Percentiles rank a stretch among this genome's conserved stretches.
Evolutionary conservation across 805 yeast genomes (phyloP).

Genomic region (Schwanniomyces pseudopolymorphus): DNA sequence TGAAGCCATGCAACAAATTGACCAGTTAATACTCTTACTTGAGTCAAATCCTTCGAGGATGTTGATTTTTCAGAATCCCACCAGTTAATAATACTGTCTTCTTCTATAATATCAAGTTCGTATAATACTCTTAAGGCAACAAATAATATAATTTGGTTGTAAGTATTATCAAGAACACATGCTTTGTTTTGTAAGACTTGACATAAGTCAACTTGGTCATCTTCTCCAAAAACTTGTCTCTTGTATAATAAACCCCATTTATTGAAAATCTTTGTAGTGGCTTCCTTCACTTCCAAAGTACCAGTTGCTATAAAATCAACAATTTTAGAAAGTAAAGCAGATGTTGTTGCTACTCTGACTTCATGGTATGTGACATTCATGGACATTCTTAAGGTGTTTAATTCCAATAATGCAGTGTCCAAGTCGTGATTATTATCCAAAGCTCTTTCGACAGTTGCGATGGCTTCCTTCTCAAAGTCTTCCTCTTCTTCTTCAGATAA

Average conservation of each 20-base stretch:
- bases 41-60: conserved; percentile 41
- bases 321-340: conserved; percentile 68
- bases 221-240: conserved; percentile 80
- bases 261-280: conserved; percentile 69
- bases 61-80: conserved; percentile 53
- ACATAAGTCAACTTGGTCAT: conserved; percentile 76
- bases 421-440: conserved; percentile 88
- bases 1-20: conserved; percentile 87
- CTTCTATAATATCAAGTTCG: conserved; percentile 80
- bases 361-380: conserved; percentile 95
- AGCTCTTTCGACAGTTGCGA: conserved; percentile 89
- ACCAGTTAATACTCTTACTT: conserved; percentile 55
- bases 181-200: conserved; percentile 48
- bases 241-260: conserved; percentile 81
- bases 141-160: conserved; percentile 50
- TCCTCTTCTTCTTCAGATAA: conserved; percentile 45
- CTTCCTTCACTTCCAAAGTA: conserved; percentile 73
- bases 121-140: conserved; percentile 62
- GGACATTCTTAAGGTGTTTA: conserved; percentile 95
- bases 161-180: conserved; percentile 33
- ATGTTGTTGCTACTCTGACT: conserved; percentile 77
- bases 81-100: conserved; percentile 79
- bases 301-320: conserved; percentile 74
- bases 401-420: conserved; percentile 88
- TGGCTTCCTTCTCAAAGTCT: conserved; percentile 85